A percentile compares a stretch with the other conserved stretches of the same genome.
Conservation (phyloP, 805 yeast genomes). For the Lachancea waltii region DNA sequence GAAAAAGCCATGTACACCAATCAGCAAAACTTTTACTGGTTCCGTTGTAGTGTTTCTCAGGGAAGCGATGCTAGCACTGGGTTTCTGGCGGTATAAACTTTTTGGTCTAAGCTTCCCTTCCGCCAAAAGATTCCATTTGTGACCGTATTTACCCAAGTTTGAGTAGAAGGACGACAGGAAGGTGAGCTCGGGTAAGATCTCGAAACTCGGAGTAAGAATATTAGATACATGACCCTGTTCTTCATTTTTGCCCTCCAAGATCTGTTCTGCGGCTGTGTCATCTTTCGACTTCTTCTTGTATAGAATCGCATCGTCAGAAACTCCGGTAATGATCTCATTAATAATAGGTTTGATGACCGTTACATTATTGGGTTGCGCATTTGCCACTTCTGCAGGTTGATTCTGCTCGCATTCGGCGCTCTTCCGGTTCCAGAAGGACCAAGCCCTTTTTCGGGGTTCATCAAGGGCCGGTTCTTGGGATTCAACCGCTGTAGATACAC, state of each 20-base stretch:
- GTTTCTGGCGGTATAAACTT: constrained; percentile 14
- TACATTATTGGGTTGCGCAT: neutral
- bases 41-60: constrained; percentile 18
- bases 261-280: constrained; percentile 11
- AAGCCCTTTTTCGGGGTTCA: constrained; percentile 13
- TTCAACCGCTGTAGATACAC: neutral
- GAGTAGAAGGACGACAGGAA: constrained; percentile 22
- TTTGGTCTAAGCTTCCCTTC: constrained; percentile 4
- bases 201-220: constrained; percentile 29
- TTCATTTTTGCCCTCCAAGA: constrained; percentile 9
- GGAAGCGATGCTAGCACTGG: constrained; percentile 15
- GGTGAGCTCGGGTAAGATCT: constrained; percentile 23
- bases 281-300: constrained; percentile 16
- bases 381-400: constrained; percentile 5
- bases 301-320: constrained; percentile 17
- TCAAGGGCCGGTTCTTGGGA: neutral
- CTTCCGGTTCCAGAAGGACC: constrained; percentile 22
- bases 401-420: constrained; percentile 4
- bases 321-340: constrained; percentile 11
- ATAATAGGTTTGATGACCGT: constrained; percentile 4
- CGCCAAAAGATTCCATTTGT: constrained; percentile 8
- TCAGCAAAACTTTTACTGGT: constrained; percentile 61
- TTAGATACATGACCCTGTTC: constrained; percentile 21
- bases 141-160: constrained; percentile 10
- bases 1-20: constrained; percentile 96